Evolutionary conservation across 768 basidiomycete species (phyloP).

Genomic region (Tricholoma furcatifolium): DNA sequence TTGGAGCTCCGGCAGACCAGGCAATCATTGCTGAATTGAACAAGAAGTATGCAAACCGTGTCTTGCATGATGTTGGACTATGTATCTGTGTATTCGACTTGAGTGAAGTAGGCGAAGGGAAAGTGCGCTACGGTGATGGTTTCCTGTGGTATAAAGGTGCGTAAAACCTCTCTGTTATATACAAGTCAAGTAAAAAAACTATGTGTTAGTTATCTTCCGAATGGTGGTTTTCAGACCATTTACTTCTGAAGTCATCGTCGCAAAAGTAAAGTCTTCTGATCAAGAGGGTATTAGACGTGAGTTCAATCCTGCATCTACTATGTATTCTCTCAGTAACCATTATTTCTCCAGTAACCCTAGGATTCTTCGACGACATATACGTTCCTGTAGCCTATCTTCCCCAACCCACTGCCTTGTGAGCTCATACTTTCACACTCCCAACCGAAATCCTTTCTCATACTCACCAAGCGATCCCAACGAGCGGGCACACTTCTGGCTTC

Average conservation of each 20-base stretch:
- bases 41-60: slow-evolving; percentile 92
- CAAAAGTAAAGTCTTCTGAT: slow-evolving; percentile 85
- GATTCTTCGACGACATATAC: slow-evolving; percentile 95
- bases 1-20: slow-evolving; percentile 72
- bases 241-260: slow-evolving; percentile 83
- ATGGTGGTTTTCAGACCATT: slow-evolving; percentile 93
- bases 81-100: slow-evolving; percentile 91
- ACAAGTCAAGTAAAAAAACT: slow-evolving; percentile 1
- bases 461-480: slow-evolving; percentile 73
- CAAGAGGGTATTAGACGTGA: slow-evolving; percentile 81
- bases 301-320: slow-evolving; percentile 23
- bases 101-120: slow-evolving; percentile 83
- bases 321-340: neutral
- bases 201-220: slow-evolving; percentile 74
- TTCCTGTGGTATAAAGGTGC: slow-evolving; percentile 92
- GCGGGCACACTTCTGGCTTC: slow-evolving; percentile 82
- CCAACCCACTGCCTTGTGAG: slow-evolving; percentile 77
- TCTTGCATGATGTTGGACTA: slow-evolving; percentile 88
- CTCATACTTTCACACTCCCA: slow-evolving; percentile 1
- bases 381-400: slow-evolving; percentile 80
- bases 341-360: slow-evolving; percentile 63
- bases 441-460: neutral
- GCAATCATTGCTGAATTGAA: slow-evolving; percentile 86
- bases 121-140: slow-evolving; percentile 92
- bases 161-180: slow-evolving; percentile 10